A percentile compares a stretch with the other conserved stretches of the same genome.
phyloP scores from a whole-genome alignment of 345 rosid species.

The Eucalyptus tenuipes region DNA sequence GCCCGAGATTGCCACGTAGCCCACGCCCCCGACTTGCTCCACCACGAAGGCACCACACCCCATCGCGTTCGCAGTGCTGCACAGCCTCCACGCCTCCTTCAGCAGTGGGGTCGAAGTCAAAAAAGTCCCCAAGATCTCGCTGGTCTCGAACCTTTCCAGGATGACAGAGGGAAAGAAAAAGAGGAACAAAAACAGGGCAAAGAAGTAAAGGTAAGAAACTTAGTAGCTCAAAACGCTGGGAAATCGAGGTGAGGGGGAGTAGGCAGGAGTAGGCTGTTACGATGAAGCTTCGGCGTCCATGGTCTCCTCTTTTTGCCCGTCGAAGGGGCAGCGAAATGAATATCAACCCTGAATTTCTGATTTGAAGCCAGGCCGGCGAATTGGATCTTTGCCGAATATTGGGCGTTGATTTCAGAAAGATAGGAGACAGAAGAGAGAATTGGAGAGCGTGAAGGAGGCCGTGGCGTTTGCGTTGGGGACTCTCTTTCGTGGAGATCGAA shows the following conservation, averaged over 20 bases:
- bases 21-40: constrained; percentile 17
- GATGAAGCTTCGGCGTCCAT: neutral
- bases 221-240: neutral
- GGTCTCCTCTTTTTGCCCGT: neutral
- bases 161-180: neutral
- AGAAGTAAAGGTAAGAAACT: neutral
- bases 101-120: constrained; percentile 42
- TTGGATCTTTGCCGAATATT: neutral
- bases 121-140: constrained; percentile 55
- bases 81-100: constrained; percentile 50
- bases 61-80: constrained; percentile 19
- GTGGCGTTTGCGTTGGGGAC: neutral
- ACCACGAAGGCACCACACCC: constrained; percentile 2
- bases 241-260: neutral
- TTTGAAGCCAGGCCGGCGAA: neutral
- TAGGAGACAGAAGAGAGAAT: neutral
- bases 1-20: constrained; percentile 43
- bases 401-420: neutral
- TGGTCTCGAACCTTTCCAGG: constrained; percentile 43
- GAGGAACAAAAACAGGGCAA: neutral
- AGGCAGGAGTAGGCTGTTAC: neutral
- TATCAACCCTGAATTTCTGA: neutral
- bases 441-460: fast-evolving
- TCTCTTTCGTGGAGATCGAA: too few species aligned
- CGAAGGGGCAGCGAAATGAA: neutral